These are phyloP conservation scores for Trypanosomatidae sp. DNA, from an alignment of 208 protist species.

Conservation along the genomic window DNA sequence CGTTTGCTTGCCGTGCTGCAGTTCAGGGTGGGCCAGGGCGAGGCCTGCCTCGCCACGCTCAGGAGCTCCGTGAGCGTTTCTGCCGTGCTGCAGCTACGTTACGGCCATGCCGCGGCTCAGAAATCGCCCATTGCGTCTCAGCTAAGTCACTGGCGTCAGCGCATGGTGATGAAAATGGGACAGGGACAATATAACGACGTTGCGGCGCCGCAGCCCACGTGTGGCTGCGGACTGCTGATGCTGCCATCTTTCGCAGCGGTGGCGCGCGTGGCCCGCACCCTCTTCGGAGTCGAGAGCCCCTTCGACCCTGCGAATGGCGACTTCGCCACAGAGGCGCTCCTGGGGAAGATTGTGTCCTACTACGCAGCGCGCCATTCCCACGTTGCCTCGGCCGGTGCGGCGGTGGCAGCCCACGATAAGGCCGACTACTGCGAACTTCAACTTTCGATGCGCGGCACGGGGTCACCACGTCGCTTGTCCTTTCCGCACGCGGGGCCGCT, in stretches of 20 bases:
- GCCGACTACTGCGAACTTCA: conserved; percentile 1
- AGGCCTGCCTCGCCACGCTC: conserved; percentile 28
- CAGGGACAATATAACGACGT: neutral
- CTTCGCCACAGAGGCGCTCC: neutral
- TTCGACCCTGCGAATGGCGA: neutral
- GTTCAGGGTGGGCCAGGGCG: conserved; percentile 40
- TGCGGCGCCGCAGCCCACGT: neutral
- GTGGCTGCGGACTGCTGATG: conserved; percentile 16
- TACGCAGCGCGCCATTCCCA: neutral
- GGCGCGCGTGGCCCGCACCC: conserved; percentile 6
- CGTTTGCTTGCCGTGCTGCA: conserved; percentile 70
- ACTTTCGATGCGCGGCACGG: neutral
- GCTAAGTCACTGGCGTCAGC: conserved; percentile 9
- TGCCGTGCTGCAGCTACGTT: conserved; percentile 8
- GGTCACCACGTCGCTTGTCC: neutral
- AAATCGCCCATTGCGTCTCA: neutral
- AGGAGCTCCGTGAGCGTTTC: conserved; percentile 29
- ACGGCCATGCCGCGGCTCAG: neutral
- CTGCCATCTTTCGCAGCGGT: conserved; percentile 8
- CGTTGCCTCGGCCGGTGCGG: neutral
- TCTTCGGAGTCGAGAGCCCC: conserved; percentile 10
- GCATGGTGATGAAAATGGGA: conserved; percentile 9
- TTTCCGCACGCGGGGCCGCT: conserved; percentile 8
- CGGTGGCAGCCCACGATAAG: neutral
- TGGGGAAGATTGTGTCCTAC: neutral